phyloP scores from a whole-genome alignment of 345 rosid species.

The Eucalyptus virginea region DNA sequence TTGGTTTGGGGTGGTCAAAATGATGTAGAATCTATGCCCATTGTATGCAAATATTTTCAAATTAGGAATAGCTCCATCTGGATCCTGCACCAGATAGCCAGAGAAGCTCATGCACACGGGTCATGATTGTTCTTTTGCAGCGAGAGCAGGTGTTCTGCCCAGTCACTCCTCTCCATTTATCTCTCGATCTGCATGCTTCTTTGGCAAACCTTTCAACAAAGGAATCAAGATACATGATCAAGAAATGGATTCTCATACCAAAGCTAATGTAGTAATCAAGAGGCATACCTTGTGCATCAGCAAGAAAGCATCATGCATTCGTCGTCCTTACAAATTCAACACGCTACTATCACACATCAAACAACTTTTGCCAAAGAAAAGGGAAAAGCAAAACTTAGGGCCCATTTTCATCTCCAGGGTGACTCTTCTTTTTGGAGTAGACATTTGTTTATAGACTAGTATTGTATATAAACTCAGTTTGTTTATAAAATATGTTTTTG shows the following conservation, averaged over 20 bases:
- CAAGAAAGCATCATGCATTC: not conserved
- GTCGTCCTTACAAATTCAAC: not conserved
- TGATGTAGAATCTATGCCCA: too few relatives aligned
- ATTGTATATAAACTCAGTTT: too few relatives aligned
- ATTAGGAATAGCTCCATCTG: fast-evolving
- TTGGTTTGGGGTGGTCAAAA: not conserved
- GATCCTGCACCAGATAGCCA: not conserved
- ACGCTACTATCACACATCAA: not conserved
- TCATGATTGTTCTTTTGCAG: not conserved
- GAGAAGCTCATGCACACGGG: not conserved
- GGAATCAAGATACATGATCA: not conserved
- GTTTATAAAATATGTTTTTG: too few relatives aligned
- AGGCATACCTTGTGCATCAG: not conserved
- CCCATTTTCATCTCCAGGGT: not conserved
- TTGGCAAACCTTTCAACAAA: not conserved
- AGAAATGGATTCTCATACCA: not conserved
- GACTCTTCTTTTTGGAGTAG: too few relatives aligned
- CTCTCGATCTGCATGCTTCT: not conserved
- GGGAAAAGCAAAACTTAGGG: not conserved
- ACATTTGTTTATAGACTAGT: too few relatives aligned
- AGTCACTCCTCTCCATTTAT: not conserved
- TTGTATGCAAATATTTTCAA: too few relatives aligned
- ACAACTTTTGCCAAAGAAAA: not conserved
- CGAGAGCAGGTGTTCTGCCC: fast-evolving
- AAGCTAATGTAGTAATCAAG: not conserved